Conservation (phyloP, 768 basidiomycete genomes). For the Tulasnella sp. region DNA sequence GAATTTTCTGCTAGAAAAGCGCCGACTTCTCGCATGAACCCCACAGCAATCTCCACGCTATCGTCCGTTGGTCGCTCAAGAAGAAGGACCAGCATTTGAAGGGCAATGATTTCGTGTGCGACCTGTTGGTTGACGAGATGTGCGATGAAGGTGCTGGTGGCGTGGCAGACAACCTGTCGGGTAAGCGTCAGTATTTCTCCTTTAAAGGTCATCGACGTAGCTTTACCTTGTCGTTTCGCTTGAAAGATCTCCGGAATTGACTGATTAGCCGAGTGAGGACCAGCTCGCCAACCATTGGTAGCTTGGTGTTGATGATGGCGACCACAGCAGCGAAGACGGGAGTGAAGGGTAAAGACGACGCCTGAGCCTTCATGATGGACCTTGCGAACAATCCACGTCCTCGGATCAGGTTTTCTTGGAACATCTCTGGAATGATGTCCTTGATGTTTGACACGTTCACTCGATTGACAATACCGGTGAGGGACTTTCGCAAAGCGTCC, state of each 20-base stretch:
- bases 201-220: not conserved
- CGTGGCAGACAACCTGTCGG: slow-evolving; percentile 83
- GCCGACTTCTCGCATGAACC: slow-evolving; percentile 96
- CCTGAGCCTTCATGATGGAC: slow-evolving; percentile 97
- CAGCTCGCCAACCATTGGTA: slow-evolving; percentile 94
- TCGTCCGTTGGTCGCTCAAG: slow-evolving; percentile 96
- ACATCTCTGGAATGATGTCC: slow-evolving; percentile 85
- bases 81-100: slow-evolving; percentile 93
- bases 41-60: slow-evolving; percentile 97
- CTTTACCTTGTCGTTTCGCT: slow-evolving; percentile 95
- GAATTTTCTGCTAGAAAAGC: slow-evolving; percentile 92
- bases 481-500: slow-evolving; percentile 96
- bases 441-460: slow-evolving; percentile 98
- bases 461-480: slow-evolving; percentile 99
- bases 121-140: slow-evolving; percentile 81
- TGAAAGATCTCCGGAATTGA: slow-evolving; percentile 93
- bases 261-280: slow-evolving; percentile 86
- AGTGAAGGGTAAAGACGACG: slow-evolving; percentile 95
- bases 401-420: slow-evolving; percentile 90
- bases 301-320: slow-evolving; percentile 93
- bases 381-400: slow-evolving; percentile 91
- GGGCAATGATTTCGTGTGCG: slow-evolving; percentile 90
- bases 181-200: not conserved
- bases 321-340: slow-evolving; percentile 95
- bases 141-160: slow-evolving; percentile 81